These are phyloP conservation scores for Paraurostyla sp. DNA, from an alignment of 73 alveolate genomes.

Conservation along the genomic window DNA sequence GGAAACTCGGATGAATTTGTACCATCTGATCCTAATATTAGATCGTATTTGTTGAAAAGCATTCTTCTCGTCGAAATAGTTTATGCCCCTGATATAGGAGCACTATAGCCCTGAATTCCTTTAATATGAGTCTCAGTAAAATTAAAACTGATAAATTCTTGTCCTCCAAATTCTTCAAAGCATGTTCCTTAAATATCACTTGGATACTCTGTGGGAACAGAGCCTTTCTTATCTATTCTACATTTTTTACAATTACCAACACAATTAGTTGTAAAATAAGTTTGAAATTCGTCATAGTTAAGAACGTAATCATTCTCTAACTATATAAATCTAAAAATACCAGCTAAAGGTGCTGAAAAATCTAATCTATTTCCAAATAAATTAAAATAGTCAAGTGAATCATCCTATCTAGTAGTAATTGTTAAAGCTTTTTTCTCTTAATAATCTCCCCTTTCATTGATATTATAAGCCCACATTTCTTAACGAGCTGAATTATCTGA, in stretches of 20 bases:
- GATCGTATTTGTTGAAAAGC: conserved; percentile 6
- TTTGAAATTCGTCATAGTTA: not conserved
- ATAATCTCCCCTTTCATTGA: not conserved
- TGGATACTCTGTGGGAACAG: not conserved
- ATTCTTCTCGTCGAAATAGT: not conserved
- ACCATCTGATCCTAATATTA: not conserved
- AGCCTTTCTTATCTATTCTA: not conserved
- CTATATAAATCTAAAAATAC: not conserved
- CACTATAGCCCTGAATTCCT: not conserved
- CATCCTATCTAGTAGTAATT: not conserved
- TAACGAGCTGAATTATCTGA: not conserved
- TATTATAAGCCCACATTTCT: not conserved
- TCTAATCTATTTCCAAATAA: conserved; percentile 13
- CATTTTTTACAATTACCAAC: not conserved
- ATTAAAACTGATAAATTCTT: not conserved
- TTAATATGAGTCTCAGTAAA: not conserved
- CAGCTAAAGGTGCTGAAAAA: conserved; percentile 29
- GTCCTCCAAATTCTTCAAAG: not conserved
- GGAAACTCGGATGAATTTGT: not conserved
- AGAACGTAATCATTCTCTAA: not conserved
- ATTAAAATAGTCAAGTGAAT: too few species aligned
- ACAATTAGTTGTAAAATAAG: conserved; percentile 11
- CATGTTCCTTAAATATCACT: conserved; percentile 6
- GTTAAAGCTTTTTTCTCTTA: not conserved
- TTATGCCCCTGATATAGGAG: not conserved